Base-by-base conservation (phyloP, 345 rosid species). In the Acer negundo region DNA sequence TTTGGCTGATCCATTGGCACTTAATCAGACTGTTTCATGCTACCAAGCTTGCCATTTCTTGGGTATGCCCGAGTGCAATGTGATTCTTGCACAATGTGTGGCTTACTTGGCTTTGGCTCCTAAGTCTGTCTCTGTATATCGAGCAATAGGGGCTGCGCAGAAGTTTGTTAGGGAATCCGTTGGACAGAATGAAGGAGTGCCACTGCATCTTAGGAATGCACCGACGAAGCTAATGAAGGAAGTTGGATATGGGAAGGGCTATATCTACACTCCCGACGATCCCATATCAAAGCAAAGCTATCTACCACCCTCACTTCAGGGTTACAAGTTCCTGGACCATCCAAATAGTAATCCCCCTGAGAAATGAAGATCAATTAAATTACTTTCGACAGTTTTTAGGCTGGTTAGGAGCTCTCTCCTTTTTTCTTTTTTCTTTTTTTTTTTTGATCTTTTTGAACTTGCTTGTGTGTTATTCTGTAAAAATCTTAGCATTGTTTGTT, bases 1-100 rank as follows among this genome's bases (percentile, higher is more conserved):
- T 1, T 82, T 92, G 78, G 98, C 93, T 1, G 95, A 94, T 66
- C 90, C 98, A 15, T 77, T 80, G 61, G 95, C 98, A 3, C 95
- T 93, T 75, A 86, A 84, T 59, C 97, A 93, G 76, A 90, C 95
- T 16, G 98, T 93, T 84, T 80, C 97, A 17, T 93, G 97, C 78
- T 93, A 92, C 75, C 98, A 93, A 82, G 98, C 97, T 78, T 92
- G 94, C 66, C 94, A 93, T 88, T 92, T 93, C 82, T 70, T 92
- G 80, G 97, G 94, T 69, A 89, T 92, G 93, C 98, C 98, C 0
- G 95, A 92, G 79, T 94, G 93, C 66, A 84, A 90, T 80, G 97
- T 92, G 24, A 75, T 92, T 75, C 97, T 94, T 16, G 93, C 95
- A 2, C 95, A 94, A 64, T 92, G 98, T 73, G 89, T 79, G 5